These are phyloP conservation scores for Fraxinus ornus DNA, from an alignment of 305 asterid species.

Conservation along the genomic window DNA sequence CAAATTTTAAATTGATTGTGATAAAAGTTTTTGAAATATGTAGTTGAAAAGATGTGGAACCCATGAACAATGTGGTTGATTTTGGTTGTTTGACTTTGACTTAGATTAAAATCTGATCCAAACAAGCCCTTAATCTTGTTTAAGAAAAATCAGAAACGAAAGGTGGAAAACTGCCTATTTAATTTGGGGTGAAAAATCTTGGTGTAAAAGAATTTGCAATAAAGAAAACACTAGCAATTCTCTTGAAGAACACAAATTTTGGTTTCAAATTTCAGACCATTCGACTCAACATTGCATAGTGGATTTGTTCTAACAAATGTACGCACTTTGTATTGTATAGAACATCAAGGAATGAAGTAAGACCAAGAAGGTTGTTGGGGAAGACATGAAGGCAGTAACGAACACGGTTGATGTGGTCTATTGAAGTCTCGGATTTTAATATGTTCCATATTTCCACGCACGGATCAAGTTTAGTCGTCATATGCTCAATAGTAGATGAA, in stretches of 20 bases:
- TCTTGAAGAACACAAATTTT: neutral
- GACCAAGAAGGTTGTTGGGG: slow-evolving; percentile 21
- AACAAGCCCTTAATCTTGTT: too few species aligned
- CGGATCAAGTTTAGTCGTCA: slow-evolving; percentile 1
- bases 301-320: slow-evolving; percentile 1
- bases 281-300: neutral
- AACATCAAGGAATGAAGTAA: slow-evolving; percentile 33
- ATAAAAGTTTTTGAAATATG: too few species aligned
- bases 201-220: neutral
- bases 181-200: neutral
- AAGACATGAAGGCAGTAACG: slow-evolving; percentile 14
- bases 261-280: neutral
- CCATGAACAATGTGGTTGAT: too few species aligned
- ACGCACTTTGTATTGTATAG: slow-evolving; percentile 26
- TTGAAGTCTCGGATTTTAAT: neutral
- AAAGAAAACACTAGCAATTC: too few species aligned
- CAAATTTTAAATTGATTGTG: too few species aligned
- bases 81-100: too few species aligned
- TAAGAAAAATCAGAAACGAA: too few species aligned
- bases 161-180: neutral
- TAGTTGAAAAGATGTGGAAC: too few species aligned
- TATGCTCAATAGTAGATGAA: neutral
- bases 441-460: slow-evolving; percentile 4
- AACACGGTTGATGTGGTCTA: neutral
- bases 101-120: too few species aligned